phyloP scores from a whole-genome alignment of 371 early-diverging fungal genomes.

The Mucor mucedo region DNA sequence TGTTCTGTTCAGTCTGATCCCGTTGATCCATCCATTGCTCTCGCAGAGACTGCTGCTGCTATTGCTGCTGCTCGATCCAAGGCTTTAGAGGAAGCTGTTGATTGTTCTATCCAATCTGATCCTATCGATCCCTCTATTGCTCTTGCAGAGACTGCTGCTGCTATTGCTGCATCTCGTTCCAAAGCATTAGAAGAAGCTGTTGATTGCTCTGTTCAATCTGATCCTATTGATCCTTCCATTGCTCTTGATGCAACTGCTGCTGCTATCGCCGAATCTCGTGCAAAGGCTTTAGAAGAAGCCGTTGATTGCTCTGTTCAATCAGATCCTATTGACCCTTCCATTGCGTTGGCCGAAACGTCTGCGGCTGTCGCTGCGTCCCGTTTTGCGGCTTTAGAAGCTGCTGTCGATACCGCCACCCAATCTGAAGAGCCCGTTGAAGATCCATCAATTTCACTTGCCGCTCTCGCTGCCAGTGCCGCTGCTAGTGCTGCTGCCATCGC shows the following conservation, averaged over 20 bases:
- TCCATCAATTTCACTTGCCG: not conserved
- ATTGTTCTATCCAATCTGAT: conserved; percentile 2
- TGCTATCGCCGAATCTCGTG: conserved; percentile 3
- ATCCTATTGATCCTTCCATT: conserved; percentile 10
- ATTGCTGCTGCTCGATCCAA: not conserved
- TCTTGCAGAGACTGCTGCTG: conserved; percentile 7
- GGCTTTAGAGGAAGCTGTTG: conserved; percentile 8
- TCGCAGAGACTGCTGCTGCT: conserved; percentile 9
- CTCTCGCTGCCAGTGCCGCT: not conserved
- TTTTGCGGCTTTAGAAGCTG: conserved; percentile 7
- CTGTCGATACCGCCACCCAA: conserved; percentile 7
- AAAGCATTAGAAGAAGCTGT: conserved; percentile 9
- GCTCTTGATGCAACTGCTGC: conserved; percentile 4
- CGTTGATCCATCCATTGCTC: conserved; percentile 9
- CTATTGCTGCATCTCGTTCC: conserved; percentile 2
- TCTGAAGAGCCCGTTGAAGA: conserved; percentile 17
- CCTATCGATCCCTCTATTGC: conserved; percentile 11
- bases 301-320: conserved; percentile 2
- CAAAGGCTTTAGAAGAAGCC: conserved; percentile 8
- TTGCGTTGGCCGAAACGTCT: conserved; percentile 5
- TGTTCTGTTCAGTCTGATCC: not conserved
- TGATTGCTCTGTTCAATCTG: conserved; percentile 2
- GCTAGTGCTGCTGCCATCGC: conserved; percentile 13
- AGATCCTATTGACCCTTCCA: conserved; percentile 9
- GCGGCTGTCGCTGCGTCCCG: conserved; percentile 5